Evolutionary conservation across 2,329 filamentous ascomycete species (phyloP), one percentile per base, ranked within the genome.

Genomic region (Graphiopsis chlorocephala): DNA sequence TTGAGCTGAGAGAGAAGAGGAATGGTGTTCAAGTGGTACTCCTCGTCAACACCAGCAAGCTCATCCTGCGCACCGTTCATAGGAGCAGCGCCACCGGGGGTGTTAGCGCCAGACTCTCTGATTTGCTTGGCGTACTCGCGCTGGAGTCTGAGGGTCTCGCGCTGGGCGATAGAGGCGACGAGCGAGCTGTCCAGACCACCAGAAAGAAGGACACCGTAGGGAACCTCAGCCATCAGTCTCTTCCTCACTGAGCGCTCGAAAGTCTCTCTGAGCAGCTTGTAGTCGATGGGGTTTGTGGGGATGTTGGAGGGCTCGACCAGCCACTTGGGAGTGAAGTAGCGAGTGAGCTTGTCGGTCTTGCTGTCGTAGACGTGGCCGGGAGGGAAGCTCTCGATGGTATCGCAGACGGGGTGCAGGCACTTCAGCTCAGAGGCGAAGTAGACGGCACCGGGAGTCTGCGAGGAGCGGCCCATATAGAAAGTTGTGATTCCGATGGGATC

Each of bases 371-470:
- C 82, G 78, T 99, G 94, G 45, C 95, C 95, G 0, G 95, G 95
- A 67, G 94, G 95, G 83, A 99, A 99, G 28, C 91, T 84, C 73
- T 93, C 87, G 76, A 99, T 93, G 82, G 94, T 90, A 84, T 99
- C 95, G 84, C 95, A 99, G 57, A 98, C 93, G 15, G 90, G 88
- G 79, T 94, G 88, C 74, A 99, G 82, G 75, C 89, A 96, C 83
- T 99, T 99, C 74, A 99, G 82, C 84, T 99, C 95, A 1, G 93
- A 98, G 69, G 94, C 95, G 78, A 99, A 99, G 85, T 94, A 99
- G 64, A 94, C 90, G 31, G 95, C 87, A 61, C 87, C 88, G 47
- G 93, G 92, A 71, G 93, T 90, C 77, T 88, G 82, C 72, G 91
- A 96, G 52, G 90, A 80, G 83, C 92, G 92, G 73, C 95, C 95